Conservation (phyloP, 352 stramenopile genomes). For the Globisporangium parvum region DNA sequence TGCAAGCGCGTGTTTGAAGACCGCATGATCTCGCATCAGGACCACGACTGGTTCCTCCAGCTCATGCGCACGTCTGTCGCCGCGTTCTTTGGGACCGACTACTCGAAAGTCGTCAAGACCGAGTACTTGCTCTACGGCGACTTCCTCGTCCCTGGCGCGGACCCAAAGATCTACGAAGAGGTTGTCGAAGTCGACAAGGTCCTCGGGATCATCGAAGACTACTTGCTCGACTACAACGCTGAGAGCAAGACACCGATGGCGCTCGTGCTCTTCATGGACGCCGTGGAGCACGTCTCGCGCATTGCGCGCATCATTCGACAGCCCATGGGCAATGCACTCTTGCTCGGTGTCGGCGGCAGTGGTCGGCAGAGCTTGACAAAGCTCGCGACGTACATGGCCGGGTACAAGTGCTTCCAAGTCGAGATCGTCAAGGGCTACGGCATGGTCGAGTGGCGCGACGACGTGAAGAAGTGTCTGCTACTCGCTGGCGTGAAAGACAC, state of each 20-base stretch:
- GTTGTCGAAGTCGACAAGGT: slow-evolving; percentile 82
- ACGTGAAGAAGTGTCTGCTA: slow-evolving; percentile 89
- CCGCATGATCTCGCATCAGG: slow-evolving; percentile 87
- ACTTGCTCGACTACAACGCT: slow-evolving; percentile 87
- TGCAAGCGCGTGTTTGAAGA: slow-evolving; percentile 93
- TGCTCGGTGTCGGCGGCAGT: slow-evolving; percentile 91
- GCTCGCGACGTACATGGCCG: slow-evolving; percentile 91
- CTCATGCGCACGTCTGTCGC: slow-evolving; percentile 62
- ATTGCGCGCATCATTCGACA: slow-evolving; percentile 80
- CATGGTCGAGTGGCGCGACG: slow-evolving; percentile 89
- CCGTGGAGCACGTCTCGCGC: slow-evolving; percentile 80
- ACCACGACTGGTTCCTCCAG: slow-evolving; percentile 89
- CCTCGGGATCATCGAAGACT: slow-evolving; percentile 84
- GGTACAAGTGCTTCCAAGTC: slow-evolving; percentile 92
- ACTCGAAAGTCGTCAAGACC: slow-evolving; percentile 66
- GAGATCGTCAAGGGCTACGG: slow-evolving; percentile 95
- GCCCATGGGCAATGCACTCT: slow-evolving; percentile 84
- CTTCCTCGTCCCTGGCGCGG: slow-evolving; percentile 72
- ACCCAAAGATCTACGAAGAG: slow-evolving; percentile 87
- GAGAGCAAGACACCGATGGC: slow-evolving; percentile 90
- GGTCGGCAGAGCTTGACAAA: slow-evolving; percentile 91
- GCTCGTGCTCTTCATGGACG: slow-evolving; percentile 86
- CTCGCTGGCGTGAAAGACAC: slow-evolving; percentile 89
- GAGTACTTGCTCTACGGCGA: slow-evolving; percentile 76
- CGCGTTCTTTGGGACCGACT: slow-evolving; percentile 79